These are phyloP conservation scores for Volvariella surrecta DNA, from an alignment of 1,284 basidiomycete species.

Conservation along the genomic window DNA sequence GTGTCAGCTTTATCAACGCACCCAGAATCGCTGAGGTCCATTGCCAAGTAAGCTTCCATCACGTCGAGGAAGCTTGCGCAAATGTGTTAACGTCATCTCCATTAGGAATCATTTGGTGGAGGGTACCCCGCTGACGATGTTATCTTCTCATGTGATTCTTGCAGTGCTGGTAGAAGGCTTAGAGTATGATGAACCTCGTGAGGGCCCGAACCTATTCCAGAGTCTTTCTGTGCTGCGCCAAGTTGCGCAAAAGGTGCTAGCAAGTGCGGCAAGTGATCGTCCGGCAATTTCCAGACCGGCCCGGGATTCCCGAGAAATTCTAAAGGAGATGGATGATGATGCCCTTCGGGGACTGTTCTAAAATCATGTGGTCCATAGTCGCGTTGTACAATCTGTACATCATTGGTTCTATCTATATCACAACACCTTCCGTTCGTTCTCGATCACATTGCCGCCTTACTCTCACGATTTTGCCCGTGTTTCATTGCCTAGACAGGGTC, in stretches of 20 bases:
- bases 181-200: constrained; percentile 22
- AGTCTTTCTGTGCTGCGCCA: constrained; percentile 51
- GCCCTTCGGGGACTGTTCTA: constrained; percentile 24
- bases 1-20: constrained; percentile 62
- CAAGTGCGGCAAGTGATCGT: constrained; percentile 63
- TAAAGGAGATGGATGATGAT: constrained; percentile 39
- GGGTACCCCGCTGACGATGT: constrained; percentile 54
- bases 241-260: constrained; percentile 68
- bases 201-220: constrained; percentile 52
- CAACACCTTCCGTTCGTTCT: no score
- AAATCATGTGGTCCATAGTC: neutral
- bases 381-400: no score
- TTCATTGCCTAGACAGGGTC: no score
- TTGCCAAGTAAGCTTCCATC: constrained; percentile 53
- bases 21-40: constrained; percentile 55
- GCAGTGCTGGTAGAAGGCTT: constrained; percentile 46
- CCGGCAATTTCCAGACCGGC: constrained; percentile 78
- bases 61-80: constrained; percentile 2
- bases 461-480: no score
- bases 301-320: constrained; percentile 73
- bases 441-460: no score
- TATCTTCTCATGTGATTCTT: constrained; percentile 62
- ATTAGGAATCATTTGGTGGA: constrained; percentile 47
- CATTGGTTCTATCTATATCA: no score
- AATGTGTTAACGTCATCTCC: constrained; percentile 8